A percentile compares a stretch with the other conserved stretches of the same genome.
Evolutionary conservation across 768 basidiomycete species (phyloP).

Genomic region (Pholiota molesta): DNA sequence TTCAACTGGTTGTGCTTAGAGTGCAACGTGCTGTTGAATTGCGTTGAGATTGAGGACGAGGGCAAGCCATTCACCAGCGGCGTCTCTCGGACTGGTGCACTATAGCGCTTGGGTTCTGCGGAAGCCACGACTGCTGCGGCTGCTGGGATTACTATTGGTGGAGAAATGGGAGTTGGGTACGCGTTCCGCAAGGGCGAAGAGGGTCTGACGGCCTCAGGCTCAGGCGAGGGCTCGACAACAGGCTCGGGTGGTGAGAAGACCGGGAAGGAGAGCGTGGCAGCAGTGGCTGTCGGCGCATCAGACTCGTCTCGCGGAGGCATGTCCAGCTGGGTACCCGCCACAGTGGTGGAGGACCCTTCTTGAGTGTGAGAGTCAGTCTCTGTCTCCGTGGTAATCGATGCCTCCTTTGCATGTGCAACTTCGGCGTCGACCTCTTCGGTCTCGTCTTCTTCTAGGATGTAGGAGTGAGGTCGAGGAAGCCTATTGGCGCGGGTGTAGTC

Average conservation of each 20-base stretch:
- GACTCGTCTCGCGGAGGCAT: constrained; percentile 32
- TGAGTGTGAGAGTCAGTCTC: constrained; percentile 7
- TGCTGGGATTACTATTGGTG: constrained; percentile 33
- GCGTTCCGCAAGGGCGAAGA: constrained; percentile 10
- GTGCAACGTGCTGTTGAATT: constrained; percentile 27
- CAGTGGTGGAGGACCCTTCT: constrained; percentile 13
- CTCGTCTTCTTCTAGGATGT: constrained; percentile 76
- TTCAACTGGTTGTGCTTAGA: constrained; percentile 61
- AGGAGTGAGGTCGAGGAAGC: constrained; percentile 50
- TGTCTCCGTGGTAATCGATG: constrained; percentile 15
- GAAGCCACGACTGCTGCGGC: constrained; percentile 13
- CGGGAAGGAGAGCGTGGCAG: constrained; percentile 47
- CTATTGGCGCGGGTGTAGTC: constrained; percentile 40
- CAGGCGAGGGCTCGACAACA: background rate
- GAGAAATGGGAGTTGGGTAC: constrained; percentile 21
- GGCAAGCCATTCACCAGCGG: constrained; percentile 24
- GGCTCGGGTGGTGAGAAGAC: constrained; percentile 26
- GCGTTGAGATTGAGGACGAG: constrained; percentile 24
- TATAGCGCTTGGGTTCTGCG: constrained; percentile 22
- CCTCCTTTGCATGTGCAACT: constrained; percentile 21
- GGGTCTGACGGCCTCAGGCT: constrained; percentile 9
- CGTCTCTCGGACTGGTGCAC: constrained; percentile 32
- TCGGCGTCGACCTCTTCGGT: constrained; percentile 41
- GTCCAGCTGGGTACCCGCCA: constrained; percentile 23
- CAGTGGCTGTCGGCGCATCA: constrained; percentile 44